Evolutionary conservation across 805 yeast genomes (phyloP), one percentile per base, ranked within the genome.

Genomic region (Suhomyces emberorum): DNA sequence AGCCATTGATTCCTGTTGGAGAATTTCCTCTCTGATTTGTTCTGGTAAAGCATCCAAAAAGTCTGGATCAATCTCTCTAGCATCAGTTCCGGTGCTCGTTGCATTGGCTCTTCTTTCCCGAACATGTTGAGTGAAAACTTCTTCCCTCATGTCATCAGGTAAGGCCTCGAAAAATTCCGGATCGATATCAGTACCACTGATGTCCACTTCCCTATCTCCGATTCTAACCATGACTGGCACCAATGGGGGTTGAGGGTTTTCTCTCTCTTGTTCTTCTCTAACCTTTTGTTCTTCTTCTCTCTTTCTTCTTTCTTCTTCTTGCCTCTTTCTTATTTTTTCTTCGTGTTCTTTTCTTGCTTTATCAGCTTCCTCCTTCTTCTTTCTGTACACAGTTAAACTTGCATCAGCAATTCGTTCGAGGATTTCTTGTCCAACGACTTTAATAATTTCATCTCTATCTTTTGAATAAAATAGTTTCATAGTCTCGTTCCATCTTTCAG

Each of bases 131-230:
- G 89, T 77, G 52, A 86, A 80, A 0, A 88, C 97, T 52, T 89
- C 96, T 44, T 88, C 95, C 33, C 96, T 69, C 85, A 89, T 84
- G 35, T 86, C 93, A 29, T 87, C 95, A 0, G 97, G 97, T 24
- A 89, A 69, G 0, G 96, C 96, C 49, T 82, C 83, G 42, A 89
- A 68, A 55, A 88, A 89, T 47, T 85, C 91, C 0, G 95, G 95
- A 60, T 89, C 97, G 40, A 89, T 87, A 37, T 86, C 96, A 3
- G 95, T 81, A 0, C 93, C 95, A 27, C 89, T 76, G 24, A 89
- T 84, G 53, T 89, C 95, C 23, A 89, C 88, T 34, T 80, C 79
- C 18, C 81, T 61, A 16, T 83, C 95, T 24, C 88, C 88, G 46
- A 89, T 82, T 9, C 68, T 68, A 3, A 89, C 88, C 65, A 72